Base-by-base conservation (phyloP, 1,284 basidiomycete genomes). In the Porodaedalea pini region DNA sequence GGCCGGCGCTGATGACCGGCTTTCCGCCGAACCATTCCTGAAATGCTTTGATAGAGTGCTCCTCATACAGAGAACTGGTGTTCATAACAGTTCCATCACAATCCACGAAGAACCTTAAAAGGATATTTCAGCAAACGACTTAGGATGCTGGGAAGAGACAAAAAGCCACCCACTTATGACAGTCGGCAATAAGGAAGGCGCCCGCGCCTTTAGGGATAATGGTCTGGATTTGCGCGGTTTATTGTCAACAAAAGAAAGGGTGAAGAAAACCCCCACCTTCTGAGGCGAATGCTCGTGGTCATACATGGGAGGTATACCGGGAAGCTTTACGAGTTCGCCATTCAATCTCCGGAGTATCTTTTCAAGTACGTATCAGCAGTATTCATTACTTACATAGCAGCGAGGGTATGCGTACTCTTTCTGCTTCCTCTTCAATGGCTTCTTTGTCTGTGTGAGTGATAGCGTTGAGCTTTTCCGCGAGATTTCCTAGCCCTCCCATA, bases 251-350 rank as follows among this genome's bases (percentile, higher is more conserved):
- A 15, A 15, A 29, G 6, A 41, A 34, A 34, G 29, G 3, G n/a
- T 32, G 5, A 34, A 21, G 36, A 5, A 17, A 2, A 44, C 8
- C n/a, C 57, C 15, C 11, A 47, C 56, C 19, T 32, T n/a, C 31
- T 58, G 56, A 5, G 56, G 39, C 17, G 34, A 31, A 25, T 27
- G 27, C 44, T 58, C 56, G 23, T 58, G 43, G 29, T 58, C 56
- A 31, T 58, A 53, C 56, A 58, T 58, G n/a, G 50, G 50, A 0
- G 51, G 49, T 13, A 58, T 32, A 15, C 56, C 56, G 8, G 56
- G 50, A 2, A 52, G 29, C 10, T 45, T 51, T 10, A 53, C 37
- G 32, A 58, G 4, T 32, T 53, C 29, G 2, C 56, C 56, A 4
- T 36, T 36, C 5, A 29, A 27, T 21, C 51, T 47, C 4, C 34